phyloP scores from a whole-genome alignment of 306 rosid species.

The Hippophae gyantsensis region DNA sequence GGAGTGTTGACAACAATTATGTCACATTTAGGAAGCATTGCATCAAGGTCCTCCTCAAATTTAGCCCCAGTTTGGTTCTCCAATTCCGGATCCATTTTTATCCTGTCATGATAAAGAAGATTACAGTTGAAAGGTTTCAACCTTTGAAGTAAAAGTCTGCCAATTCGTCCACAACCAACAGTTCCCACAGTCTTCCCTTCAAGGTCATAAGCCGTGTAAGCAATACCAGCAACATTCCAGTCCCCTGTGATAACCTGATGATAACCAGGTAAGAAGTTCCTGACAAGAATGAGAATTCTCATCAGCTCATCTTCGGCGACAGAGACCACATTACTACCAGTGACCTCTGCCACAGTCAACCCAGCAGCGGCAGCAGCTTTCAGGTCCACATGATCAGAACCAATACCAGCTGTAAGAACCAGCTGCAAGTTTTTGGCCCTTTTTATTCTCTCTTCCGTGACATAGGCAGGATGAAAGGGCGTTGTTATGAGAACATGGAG shows the following conservation, averaged over 20 bases:
- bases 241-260: conserved; percentile 68
- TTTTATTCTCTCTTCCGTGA: conserved; percentile 82
- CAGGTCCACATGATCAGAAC: conserved; percentile 88
- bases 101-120: conserved; percentile 79
- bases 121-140: conserved; percentile 83
- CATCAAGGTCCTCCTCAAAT: conserved; percentile 87
- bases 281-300: conserved; percentile 77
- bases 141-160: conserved; percentile 80
- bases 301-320: conserved; percentile 95
- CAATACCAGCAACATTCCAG: conserved; percentile 93
- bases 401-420: conserved; percentile 87
- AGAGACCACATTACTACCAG: conserved; percentile 84
- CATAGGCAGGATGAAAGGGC: conserved; percentile 97
- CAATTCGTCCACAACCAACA: conserved; percentile 81
- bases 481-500: conserved; percentile 84
- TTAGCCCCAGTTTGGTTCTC: conserved; percentile 74
- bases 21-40: conserved; percentile 95
- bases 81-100: conserved; percentile 57
- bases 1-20: conserved; percentile 82
- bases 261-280: conserved; percentile 82
- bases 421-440: conserved; percentile 83
- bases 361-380: conserved; percentile 93
- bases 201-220: conserved; percentile 86
- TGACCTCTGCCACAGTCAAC: conserved; percentile 90
- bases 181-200: conserved; percentile 92